Evolutionary conservation across 495 filamentous ascomycete genomes (phyloP), one percentile per base, ranked within the genome.

Genomic region (Friedmanniomyces simplex): DNA sequence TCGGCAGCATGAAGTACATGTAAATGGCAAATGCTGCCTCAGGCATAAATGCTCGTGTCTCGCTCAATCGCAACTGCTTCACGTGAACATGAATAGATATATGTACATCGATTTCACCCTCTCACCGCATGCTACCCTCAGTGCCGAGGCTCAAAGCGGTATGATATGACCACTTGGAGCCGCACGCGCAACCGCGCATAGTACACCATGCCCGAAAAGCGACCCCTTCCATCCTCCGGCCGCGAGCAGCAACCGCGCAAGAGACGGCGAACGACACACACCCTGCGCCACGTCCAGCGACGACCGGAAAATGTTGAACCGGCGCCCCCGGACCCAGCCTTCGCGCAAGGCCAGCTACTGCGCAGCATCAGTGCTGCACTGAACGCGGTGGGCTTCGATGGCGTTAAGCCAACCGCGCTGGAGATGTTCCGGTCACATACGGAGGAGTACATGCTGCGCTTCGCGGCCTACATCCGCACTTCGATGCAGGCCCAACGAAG

Each of bases 401-500:
- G 77, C 20, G 80, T 79, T 1, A 75, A 77, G 32, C 74, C 80
- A 20, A 65, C 69, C 14, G 85, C 82, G 20, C 69, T 88, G 59
- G 78, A 85, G 57, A 70, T 69, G 60, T 77, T 87, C 54, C 72
- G 79, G 25, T 68, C 71, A 47, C 69, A 76, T 13, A 73, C 77
- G 1, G 83, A 87, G 68, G 79, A 86, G 63, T 86, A 86, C 73
- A 78, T 85, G 66, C 60, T 76, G 30, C 70, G 75, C 53, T 75
- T 86, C 54, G 69, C 82, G 13, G 73, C 74, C 18, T 69, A 75
- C 50, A 73, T 87, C 26, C 76, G 76, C 24, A 70, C 78, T 37
- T 83, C 84, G 5, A 86, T 89, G 81, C 68, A 74, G 28, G 71
- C 77, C 14, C 73, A 73, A 20, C 76, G 86, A 28, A 82, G 87